Percentiles rank a stretch among this genome's conserved stretches.
phyloP scores from a whole-genome alignment of 148 eudicot genomes.

The Heliamphora exappendiculata region DNA sequence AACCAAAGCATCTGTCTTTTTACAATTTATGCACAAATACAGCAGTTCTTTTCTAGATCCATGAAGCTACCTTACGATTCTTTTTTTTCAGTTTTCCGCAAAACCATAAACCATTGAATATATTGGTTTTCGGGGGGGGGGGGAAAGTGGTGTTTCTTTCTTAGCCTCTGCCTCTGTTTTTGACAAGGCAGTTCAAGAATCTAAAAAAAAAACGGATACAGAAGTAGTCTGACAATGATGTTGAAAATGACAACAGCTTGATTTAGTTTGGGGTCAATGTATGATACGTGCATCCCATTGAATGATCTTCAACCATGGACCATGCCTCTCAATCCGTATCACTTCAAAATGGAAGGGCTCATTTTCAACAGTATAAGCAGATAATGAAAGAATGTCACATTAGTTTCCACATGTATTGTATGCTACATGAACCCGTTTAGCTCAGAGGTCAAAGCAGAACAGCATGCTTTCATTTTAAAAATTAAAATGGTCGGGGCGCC shows the following conservation, averaged over 20 bases:
- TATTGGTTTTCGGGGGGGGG: background rate
- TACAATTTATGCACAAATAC: background rate
- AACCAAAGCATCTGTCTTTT: background rate
- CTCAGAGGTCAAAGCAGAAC: too few relatives aligned
- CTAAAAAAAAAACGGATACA: background rate
- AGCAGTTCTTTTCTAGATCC: background rate
- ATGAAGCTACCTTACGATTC: background rate
- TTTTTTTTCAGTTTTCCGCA: background rate
- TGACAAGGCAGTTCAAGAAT: background rate
- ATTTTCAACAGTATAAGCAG: background rate
- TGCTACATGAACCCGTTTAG: too few relatives aligned
- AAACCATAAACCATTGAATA: too few relatives aligned
- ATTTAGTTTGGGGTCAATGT: background rate
- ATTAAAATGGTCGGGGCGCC: too few relatives aligned
- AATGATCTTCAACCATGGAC: background rate
- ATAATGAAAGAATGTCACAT: too few relatives aligned
- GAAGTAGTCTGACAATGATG: background rate
- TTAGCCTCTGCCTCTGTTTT: background rate
- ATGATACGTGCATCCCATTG: too few relatives aligned
- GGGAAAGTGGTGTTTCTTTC: background rate
- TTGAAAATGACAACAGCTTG: background rate
- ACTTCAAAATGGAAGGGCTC: background rate
- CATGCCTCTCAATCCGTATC: background rate
- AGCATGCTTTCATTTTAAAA: too few relatives aligned
- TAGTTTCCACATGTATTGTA: too few relatives aligned